Evolutionary conservation across 176 grass and related monocot genomes (phyloP), one percentile per base, ranked within the genome.

Genomic region (Otatea glauca): DNA sequence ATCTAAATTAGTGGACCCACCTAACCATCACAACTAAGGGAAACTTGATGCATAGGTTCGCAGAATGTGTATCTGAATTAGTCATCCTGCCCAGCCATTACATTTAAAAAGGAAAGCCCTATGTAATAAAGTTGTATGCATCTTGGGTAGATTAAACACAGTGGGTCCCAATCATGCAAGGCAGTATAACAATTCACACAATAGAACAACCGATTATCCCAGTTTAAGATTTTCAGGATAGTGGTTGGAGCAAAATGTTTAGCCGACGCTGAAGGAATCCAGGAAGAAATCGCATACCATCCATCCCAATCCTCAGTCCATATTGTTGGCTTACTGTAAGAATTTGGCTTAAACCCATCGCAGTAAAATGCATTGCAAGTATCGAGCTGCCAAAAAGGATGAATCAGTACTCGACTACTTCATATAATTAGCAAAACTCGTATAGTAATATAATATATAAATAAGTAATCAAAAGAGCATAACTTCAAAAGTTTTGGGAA

Each of bases 281-380:
- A 70, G 39, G 54, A 63, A 78, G 54, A 60, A 84, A 76, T 20
- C 41, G 65, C 69, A 43, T 95, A 98, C 96, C 96, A 98, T 88
- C 96, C 96, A 86, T 93, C 90, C 96, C 96, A 98, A 77, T 95
- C 91, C 88, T 98, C 96, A 35, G 96, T 98, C 93, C 92, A 98
- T 65, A 98, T 76, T 35, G 68, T 88, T 81, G 96, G 93, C 73
- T 92, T 98, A 65, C 59, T 82, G 53, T 95, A 81, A 84, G 87
- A 88, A 77, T 98, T 98, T 50, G 96, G 96, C 81, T 91, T 80
- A 78, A 98, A 95, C 70, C 91, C 93, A 80, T 95, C 93, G 11
- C 96, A 98, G 84, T 98, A 98, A 80, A 92, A 98, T 78, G 86
- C 96, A 92, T 98, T 98, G 89, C 96, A 98, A 15, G 96, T 71